Base-by-base conservation (phyloP, 2,329 filamentous ascomycete species). In the Aspergillus intermedius region DNA sequence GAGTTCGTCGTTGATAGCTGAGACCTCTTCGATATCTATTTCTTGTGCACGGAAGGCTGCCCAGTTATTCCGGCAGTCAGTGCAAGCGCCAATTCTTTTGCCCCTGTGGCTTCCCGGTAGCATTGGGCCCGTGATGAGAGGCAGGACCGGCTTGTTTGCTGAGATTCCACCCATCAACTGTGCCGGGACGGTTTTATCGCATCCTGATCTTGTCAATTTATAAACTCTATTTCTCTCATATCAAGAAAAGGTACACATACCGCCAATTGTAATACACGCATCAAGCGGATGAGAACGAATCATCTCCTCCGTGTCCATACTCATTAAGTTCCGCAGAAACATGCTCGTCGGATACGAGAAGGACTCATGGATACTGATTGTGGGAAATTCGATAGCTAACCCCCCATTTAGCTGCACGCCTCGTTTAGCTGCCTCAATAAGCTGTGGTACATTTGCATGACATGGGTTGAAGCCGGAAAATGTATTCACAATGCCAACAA, bases 221-320 rank as follows among this genome's bases (percentile, higher is more conserved):
- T 17, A 4, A 32, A 9, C 19, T 30, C 10, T n/a, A 13, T 5
- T 15, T 22, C 5, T 22, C 21, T 22, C 5, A 22, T 4, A 22
- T 22, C 21, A 22, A 5, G 21, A 13, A 22, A n/a, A 15, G n/a
- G n/a, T 28, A 23, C 17, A n/a, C 68, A 52, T 49, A 81, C 82
- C 84, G 43, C 84, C 84, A 55, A 88, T 83, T 54, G 85, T 73
- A 12, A 86, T 76, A 8, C 81, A 80, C 0, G 82, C 80, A 66
- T 89, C 85, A 13, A 85, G 74, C 0, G 85, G 85, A 64, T 88
- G 85, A 0, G 84, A 84, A 40, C 73, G 73, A 46, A 88, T 82
- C 85, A 88, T 88, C 70, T 88, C 85, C 63, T 88, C 86, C 0
- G 86, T 88, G 60, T 88, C 86, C 82, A 88, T 87, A 55, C 81